Conservation (phyloP, 2,329 filamentous ascomycete genomes). For the Colletotrichum echinochloae region DNA sequence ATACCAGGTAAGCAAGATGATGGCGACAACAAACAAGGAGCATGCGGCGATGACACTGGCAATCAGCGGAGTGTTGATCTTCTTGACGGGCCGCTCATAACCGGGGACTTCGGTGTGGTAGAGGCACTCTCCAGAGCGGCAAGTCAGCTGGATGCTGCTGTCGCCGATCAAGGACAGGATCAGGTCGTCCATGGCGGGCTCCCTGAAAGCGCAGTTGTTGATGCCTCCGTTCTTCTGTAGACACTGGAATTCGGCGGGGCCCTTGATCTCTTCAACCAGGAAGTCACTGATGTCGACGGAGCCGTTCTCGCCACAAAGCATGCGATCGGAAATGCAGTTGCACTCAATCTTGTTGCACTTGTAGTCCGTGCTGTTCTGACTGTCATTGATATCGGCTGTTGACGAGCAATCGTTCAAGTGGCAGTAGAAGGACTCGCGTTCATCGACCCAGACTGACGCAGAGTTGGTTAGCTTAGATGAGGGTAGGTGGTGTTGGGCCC, state of each 20-base stretch:
- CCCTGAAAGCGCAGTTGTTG: slow-evolving; percentile 83
- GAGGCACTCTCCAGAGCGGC: slow-evolving; percentile 89
- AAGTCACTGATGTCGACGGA: slow-evolving; percentile 95
- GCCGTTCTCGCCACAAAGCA: slow-evolving; percentile 92
- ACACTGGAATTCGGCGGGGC: slow-evolving; percentile 87
- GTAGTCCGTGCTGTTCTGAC: slow-evolving; percentile 86
- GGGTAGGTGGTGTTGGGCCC: slow-evolving; percentile 12
- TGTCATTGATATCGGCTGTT: slow-evolving; percentile 73
- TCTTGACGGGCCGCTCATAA: slow-evolving; percentile 87
- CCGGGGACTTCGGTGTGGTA: slow-evolving; percentile 94
- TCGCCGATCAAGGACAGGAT: slow-evolving; percentile 93
- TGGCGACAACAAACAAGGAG: slow-evolving; percentile 87
- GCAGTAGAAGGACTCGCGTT: slow-evolving; percentile 96
- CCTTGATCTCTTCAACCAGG: slow-evolving; percentile 82
- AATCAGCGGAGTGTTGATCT: slow-evolving; percentile 96
- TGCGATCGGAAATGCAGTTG: slow-evolving; percentile 87
- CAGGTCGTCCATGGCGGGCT: slow-evolving; percentile 91
- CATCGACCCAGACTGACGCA: slow-evolving; percentile 89
- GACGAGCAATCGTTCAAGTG: slow-evolving; percentile 85
- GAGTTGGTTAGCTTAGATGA: not conserved
- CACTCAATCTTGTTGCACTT: slow-evolving; percentile 87
- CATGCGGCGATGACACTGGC: slow-evolving; percentile 90
- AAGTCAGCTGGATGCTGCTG: slow-evolving; percentile 85
- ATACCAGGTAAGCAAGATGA: slow-evolving; percentile 89
- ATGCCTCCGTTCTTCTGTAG: slow-evolving; percentile 71